Base-by-base conservation (phyloP, 1,139 yeast genomes). In the Geotrichum aggregatum region DNA sequence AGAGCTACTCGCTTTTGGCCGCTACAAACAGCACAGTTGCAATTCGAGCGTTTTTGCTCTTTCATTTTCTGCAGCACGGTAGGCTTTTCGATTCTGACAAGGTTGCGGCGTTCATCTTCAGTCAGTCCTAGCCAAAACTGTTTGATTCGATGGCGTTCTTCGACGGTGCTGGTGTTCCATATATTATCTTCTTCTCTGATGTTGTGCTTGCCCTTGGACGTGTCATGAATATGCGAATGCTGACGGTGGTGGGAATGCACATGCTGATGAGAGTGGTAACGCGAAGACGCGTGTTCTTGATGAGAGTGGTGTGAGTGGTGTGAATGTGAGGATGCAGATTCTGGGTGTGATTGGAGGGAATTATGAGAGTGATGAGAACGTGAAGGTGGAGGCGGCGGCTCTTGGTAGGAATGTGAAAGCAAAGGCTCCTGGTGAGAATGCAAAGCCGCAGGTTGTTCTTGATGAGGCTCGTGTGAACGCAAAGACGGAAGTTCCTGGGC, bases 21-120 rank as follows among this genome's bases (percentile, higher is more conserved):
- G 1, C 94, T 95, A 70, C 98, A 91, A 31, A 82, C 82, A 4
- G 82, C 73, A 66, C 98, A 91, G 54, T 82, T 77, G 66, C 96
- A 89, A 7, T 66, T 68, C 61, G 67, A 73, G 60, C 71, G 71
- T 61, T 76, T 83, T 62, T 81, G 83, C 50, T 77, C 79, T 57
- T 78, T 79, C 69, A 87, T 79, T 53, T 81, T 75, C 54, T 77
- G 78, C 68, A 85, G 73, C 1, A 87, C 83, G 35, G 87, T 82
- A 50, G 79, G 79, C 65, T 84, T 84, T 60, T 85, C 89, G 46
- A 87, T 78, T 60, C 77, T 75, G 33, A 87, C 79, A 40, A 89
- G 75, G 40, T 78, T 74, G 59, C 78, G 74, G 61, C 87, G 85
- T 58, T 80, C 83, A 2, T 76, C 76, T 28, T 80, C 77, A 24